Conservation (phyloP, 345 rosid genomes). For the Eucalyptus curtisii region DNA sequence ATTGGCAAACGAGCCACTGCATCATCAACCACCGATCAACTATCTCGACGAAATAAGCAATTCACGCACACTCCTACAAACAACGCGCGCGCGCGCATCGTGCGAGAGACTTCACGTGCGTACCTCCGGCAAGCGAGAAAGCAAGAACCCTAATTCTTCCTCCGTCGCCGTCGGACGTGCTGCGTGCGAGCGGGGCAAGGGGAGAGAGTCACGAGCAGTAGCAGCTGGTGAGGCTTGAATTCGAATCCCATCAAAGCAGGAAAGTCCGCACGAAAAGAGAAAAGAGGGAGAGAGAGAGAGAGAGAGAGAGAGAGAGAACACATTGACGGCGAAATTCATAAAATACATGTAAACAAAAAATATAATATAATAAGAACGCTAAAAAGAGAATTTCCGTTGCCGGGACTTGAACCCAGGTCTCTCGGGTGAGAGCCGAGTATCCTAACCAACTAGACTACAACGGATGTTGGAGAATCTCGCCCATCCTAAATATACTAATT, state of each 20-base stretch:
- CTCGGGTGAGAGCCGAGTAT: constrained; percentile 44
- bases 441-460: constrained; percentile 40
- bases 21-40: background rate
- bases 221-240: background rate
- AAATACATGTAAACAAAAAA: background rate
- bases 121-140: background rate
- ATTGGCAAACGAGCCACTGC: background rate
- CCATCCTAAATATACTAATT: too few species aligned
- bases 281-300: background rate
- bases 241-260: background rate
- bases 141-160: background rate
- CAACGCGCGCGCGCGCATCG: background rate
- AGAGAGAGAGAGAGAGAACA: background rate
- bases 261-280: background rate
- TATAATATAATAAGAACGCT: background rate
- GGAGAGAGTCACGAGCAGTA: background rate
- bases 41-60: background rate
- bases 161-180: background rate
- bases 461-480: rapidly evolving
- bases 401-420: constrained; percentile 32
- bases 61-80: background rate
- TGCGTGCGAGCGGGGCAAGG: background rate
- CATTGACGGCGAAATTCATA: background rate
- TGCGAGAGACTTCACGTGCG: background rate
- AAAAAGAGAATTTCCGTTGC: constrained; percentile 4